These are phyloP conservation scores for Ascoidea asiatica DNA, from an alignment of 805 yeast species.

Conservation along the genomic window DNA sequence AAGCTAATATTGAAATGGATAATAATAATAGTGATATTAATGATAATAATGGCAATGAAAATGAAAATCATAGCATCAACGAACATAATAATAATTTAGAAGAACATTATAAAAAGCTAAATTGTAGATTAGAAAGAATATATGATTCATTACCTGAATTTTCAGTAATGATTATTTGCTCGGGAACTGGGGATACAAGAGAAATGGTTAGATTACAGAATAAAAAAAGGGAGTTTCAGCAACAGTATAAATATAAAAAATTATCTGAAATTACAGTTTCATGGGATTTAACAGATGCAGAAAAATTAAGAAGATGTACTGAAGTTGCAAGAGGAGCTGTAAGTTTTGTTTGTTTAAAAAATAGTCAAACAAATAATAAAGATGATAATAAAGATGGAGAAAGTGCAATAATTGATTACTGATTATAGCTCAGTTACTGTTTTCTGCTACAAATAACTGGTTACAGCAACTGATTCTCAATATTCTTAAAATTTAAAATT, in stretches of 20 bases:
- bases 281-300: slow-evolving; percentile 42
- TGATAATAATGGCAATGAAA: slow-evolving; percentile 9
- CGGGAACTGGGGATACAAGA: slow-evolving; percentile 51
- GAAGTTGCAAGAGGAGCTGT: slow-evolving; percentile 46
- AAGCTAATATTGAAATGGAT: slow-evolving; percentile 9
- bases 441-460: too few relatives aligned
- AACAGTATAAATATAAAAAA: slow-evolving; percentile 27
- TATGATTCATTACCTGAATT: slow-evolving; percentile 41
- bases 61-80: slow-evolving; percentile 2
- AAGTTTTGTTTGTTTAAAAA: slow-evolving; percentile 37
- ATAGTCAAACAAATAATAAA: slow-evolving; percentile 4
- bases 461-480: too few relatives aligned
- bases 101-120: slow-evolving; percentile 21
- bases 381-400: too few relatives aligned
- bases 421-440: too few relatives aligned
- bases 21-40: slow-evolving; percentile 8
- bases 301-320: slow-evolving; percentile 32
- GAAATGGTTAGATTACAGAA: slow-evolving; percentile 32
- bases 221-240: slow-evolving; percentile 27
- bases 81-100: slow-evolving; percentile 12
- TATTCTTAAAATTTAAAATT: too few relatives aligned
- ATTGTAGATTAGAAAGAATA: slow-evolving; percentile 31
- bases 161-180: slow-evolving; percentile 44
- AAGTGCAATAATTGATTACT: slow-evolving; percentile 1
- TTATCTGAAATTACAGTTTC: slow-evolving; percentile 18